These are phyloP conservation scores for Alternaria conjuncta DNA, from an alignment of 2,329 filamentous ascomycete genomes.

Conservation along the genomic window DNA sequence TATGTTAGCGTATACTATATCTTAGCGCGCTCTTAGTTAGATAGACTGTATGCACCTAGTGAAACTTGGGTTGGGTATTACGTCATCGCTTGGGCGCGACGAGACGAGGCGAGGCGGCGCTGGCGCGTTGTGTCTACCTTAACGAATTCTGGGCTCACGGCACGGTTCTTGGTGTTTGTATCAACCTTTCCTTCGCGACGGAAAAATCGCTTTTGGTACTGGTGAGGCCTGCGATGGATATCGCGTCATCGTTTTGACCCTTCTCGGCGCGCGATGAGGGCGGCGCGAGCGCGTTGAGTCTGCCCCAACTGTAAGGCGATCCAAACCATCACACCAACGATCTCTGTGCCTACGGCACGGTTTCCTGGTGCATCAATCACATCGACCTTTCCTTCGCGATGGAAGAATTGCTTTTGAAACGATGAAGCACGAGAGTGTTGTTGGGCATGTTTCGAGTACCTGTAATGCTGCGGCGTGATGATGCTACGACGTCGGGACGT, in stretches of 20 bases:
- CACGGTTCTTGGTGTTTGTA: neutral
- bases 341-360: neutral
- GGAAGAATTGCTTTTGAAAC: neutral
- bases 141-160: neutral
- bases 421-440: neutral
- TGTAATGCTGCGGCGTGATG: neutral
- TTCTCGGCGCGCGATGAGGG: neutral
- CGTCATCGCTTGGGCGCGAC: constrained; percentile 4
- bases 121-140: neutral
- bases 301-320: neutral
- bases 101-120: neutral
- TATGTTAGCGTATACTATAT: too few species aligned
- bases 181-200: neutral
- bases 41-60: too few species aligned
- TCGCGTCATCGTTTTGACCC: neutral
- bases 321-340: neutral
- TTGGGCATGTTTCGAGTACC: neutral
- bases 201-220: neutral
- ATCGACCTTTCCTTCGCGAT: neutral
- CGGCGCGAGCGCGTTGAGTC: neutral
- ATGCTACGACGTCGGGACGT: neutral
- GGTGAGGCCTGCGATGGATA: neutral
- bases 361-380: too few species aligned
- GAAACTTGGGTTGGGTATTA: neutral
- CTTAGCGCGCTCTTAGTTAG: too few species aligned